Percentiles rank a stretch among this genome's conserved stretches.
phyloP scores from a whole-genome alignment of 495 filamentous ascomycete species.

The Podospora tetraspora region DNA sequence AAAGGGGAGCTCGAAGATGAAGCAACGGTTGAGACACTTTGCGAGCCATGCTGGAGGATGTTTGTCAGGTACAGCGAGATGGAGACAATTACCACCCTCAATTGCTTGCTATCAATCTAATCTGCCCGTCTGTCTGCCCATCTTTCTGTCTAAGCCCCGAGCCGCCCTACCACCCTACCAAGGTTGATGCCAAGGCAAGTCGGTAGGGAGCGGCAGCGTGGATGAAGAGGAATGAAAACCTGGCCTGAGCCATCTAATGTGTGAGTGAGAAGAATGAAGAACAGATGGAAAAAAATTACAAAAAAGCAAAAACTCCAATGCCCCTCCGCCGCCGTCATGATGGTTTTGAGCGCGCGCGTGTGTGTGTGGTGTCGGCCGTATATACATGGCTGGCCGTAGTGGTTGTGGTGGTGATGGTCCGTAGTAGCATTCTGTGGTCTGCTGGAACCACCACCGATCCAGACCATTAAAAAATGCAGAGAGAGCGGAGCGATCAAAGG shows the following conservation, averaged over 20 bases:
- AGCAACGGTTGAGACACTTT: not conserved
- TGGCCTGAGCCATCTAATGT: not conserved
- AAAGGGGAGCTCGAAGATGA: not conserved
- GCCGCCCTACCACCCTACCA: not conserved
- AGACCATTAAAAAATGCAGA: not conserved
- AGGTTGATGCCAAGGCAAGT: not conserved
- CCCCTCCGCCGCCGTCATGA: slow-evolving; percentile 23
- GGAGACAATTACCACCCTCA: slow-evolving; percentile 13
- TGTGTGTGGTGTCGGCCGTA: not conserved
- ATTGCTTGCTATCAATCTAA: slow-evolving; percentile 32
- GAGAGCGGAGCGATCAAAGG: not conserved
- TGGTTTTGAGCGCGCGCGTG: not conserved
- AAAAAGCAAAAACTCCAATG: slow-evolving; percentile 19
- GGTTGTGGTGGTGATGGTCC: not conserved
- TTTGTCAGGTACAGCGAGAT: not conserved
- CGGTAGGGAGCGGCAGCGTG: not conserved
- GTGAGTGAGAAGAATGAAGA: not conserved
- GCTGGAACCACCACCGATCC: not conserved
- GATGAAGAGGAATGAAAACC: not conserved
- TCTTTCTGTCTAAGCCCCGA: not conserved
- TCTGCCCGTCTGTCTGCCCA: not conserved
- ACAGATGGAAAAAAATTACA: not conserved
- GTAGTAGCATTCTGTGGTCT: slow-evolving; percentile 6
- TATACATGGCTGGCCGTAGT: not conserved
- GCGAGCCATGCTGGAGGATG: not conserved